Evolutionary conservation across 306 rosid genomes (phyloP).

Genomic region (Bauhinia variegata): DNA sequence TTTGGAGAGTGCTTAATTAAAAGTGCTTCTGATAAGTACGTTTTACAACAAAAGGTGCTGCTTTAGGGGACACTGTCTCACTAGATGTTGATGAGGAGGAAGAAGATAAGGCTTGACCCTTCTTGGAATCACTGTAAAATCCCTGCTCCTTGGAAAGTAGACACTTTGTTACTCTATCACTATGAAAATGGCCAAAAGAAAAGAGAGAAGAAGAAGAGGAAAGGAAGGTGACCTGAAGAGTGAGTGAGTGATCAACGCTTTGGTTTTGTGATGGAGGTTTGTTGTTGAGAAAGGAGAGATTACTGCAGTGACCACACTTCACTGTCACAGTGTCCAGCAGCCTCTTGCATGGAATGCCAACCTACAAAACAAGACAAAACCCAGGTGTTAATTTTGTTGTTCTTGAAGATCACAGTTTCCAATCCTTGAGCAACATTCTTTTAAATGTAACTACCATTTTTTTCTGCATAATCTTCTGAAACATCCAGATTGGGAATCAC

Average conservation of each 20-base stretch:
- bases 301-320: conserved; percentile 97
- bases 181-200: not conserved
- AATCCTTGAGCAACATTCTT: too few species aligned
- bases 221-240: conserved; percentile 57
- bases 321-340: conserved; percentile 92
- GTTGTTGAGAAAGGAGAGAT: conserved; percentile 89
- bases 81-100: conserved; percentile 60
- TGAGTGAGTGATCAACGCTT: conserved; percentile 64
- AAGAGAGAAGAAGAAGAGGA: not conserved
- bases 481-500: too few species aligned
- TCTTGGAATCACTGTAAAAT: conserved; percentile 59
- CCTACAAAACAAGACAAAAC: conserved; percentile 53
- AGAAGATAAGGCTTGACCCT: conserved; percentile 57
- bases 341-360: conserved; percentile 93
- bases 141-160: conserved; percentile 55
- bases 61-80: conserved; percentile 81
- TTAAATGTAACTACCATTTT: too few species aligned
- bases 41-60: conserved; percentile 88
- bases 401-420: too few species aligned
- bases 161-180: not conserved
- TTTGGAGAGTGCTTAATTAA: conserved; percentile 28
- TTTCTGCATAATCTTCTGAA: too few species aligned
- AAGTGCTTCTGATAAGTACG: conserved; percentile 45
- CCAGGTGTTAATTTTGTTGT: not conserved
- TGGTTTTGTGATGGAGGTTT: conserved; percentile 73